Evolutionary conservation across 495 filamentous ascomycete species (phyloP), one percentile per base, ranked within the genome.

Genomic region (Beverwykella pulmonaria): DNA sequence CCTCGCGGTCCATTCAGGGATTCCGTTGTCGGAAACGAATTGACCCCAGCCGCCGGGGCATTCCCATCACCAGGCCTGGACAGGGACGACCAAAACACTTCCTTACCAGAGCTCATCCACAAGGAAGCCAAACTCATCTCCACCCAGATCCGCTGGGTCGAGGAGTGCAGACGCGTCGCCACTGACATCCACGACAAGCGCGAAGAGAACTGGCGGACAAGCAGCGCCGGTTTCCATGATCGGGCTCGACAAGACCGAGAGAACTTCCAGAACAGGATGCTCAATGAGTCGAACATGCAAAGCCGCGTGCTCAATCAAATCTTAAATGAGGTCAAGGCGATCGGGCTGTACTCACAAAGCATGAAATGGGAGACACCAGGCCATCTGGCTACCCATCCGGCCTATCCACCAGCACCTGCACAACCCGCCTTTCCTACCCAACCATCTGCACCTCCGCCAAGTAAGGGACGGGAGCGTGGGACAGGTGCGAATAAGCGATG

Each of bases 131-230:
- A 53, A 36, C 69, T 73, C 23, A 30, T 76, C 9, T 63, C 67
- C 5, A 76, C 62, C 30, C 73, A 75, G 23, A 67, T 76, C n/a
- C 70, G 68, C 7, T 76, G 74, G 75, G 68, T 76, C 1, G 75
- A 77, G 52, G 60, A 71, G 14, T 76, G 75, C 63, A 50, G 74
- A 25, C 58, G 75, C n/a, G 62, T 69, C 17, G 65, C 68, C 12
- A 55, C 71, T 14, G 71, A 71, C 22, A 20, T 54, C 6, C 67
- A 75, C 48, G 69, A 74, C 34, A 52, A 64, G 25, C 50, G 70
- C 25, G 74, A 75, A 67, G 75, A 77, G 53, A 75, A 63, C 25
- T 77, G 75, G 75, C 68, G 74, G 19, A 69, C 55, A 1, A 67
- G 66, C 15, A 70, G 66, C n/a, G 75, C 74, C 0, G 65, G 65